A percentile compares a stretch with the other conserved stretches of the same genome.
These are phyloP conservation scores for Zea luxurians DNA, from an alignment of 176 grass and related monocot species.

Conservation along the genomic window DNA sequence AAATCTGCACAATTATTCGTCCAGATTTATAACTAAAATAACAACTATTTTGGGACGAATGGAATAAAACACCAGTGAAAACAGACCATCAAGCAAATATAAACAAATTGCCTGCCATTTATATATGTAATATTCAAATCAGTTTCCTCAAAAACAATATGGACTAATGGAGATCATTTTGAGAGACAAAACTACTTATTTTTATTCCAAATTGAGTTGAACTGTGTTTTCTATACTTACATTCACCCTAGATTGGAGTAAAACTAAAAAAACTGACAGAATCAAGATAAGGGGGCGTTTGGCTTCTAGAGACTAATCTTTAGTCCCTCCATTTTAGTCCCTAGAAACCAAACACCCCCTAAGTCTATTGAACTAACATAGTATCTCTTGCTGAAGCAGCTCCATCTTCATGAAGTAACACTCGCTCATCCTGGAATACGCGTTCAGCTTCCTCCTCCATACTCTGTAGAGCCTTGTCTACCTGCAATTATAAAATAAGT, in stretches of 20 bases:
- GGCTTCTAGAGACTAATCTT: too few species aligned
- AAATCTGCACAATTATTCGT: neutral
- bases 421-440: conserved; percentile 79
- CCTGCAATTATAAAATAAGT: conserved; percentile 49
- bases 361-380: conserved; percentile 61
- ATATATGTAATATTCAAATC: neutral
- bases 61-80: neutral
- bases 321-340: too few species aligned
- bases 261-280: conserved; percentile 22
- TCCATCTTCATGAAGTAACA: conserved; percentile 89
- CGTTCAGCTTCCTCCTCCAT: conserved; percentile 96
- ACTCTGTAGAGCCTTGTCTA: conserved; percentile 90
- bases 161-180: conserved; percentile 4
- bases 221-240: neutral
- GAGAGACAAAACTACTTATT: neutral
- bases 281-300: neutral
- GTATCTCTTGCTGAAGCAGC: conserved; percentile 81
- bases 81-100: neutral
- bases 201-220: neutral
- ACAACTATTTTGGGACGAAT: neutral
- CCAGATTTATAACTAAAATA: neutral
- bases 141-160: conserved; percentile 1
- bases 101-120: neutral
- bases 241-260: neutral
- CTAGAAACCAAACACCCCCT: too few species aligned